These are phyloP conservation scores for Fusarium dimerum DNA, from an alignment of 2,329 filamentous ascomycete species.

Conservation along the genomic window DNA sequence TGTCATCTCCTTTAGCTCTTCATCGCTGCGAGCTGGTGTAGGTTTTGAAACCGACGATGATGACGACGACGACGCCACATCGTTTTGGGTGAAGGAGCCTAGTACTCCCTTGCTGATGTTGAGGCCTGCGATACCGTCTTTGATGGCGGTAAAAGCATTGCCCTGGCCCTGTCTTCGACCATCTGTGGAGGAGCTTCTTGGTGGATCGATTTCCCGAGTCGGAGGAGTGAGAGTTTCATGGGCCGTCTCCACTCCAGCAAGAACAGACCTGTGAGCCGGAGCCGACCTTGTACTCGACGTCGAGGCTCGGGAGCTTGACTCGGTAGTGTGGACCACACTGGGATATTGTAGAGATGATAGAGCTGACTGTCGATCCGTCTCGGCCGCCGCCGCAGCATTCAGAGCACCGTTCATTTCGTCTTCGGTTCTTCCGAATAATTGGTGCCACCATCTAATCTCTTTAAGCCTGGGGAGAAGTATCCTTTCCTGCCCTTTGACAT, in stretches of 20 bases:
- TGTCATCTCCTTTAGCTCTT: slow-evolving; percentile 49
- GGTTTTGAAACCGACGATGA: slow-evolving; percentile 8
- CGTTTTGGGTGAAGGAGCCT: slow-evolving; percentile 31
- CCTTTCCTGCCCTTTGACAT: slow-evolving; percentile 75
- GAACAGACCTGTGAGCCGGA: slow-evolving; percentile 51
- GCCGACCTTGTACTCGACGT: slow-evolving; percentile 39
- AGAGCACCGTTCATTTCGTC: slow-evolving; percentile 86
- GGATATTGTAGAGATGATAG: slow-evolving; percentile 36
- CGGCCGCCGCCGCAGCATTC: slow-evolving; percentile 54
- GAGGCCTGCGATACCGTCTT: slow-evolving; percentile 50
- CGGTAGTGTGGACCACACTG: slow-evolving; percentile 23
- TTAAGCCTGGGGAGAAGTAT: slow-evolving; percentile 77
- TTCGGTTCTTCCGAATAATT: slow-evolving; percentile 81
- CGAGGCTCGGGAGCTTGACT: slow-evolving; percentile 30
- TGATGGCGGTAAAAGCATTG: slow-evolving; percentile 47
- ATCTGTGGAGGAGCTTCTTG: slow-evolving; percentile 47
- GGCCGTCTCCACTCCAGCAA: slow-evolving; percentile 60
- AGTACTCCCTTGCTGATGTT: slow-evolving; percentile 51
- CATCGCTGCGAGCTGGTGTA: slow-evolving; percentile 34
- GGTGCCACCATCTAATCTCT: slow-evolving; percentile 92
- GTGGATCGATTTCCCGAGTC: slow-evolving; percentile 37
- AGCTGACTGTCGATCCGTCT: slow-evolving; percentile 42
- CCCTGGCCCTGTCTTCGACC: slow-evolving; percentile 20
- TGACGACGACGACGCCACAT: slow-evolving; percentile 24
- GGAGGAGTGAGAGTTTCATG: slow-evolving; percentile 52